A percentile compares a stretch with the other conserved stretches of the same genome.
Evolutionary conservation across 2,329 filamentous ascomycete species (phyloP).

Genomic region (Botrytis cinerea): DNA sequence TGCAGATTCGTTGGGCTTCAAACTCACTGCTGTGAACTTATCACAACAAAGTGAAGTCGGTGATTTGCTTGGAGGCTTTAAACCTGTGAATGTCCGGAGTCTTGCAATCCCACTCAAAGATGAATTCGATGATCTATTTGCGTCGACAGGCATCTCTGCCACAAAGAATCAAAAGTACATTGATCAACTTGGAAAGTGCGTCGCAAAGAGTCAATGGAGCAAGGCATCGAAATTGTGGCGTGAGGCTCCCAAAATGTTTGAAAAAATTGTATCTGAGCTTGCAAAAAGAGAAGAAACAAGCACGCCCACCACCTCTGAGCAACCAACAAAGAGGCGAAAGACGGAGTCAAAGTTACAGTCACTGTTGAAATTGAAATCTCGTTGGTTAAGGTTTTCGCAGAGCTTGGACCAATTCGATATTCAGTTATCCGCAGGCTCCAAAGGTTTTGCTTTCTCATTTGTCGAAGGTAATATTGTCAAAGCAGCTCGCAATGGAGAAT

Average conservation of each 20-base stretch:
- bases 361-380: constrained; percentile 56
- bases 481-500: constrained; percentile 93
- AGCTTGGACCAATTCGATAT: constrained; percentile 78
- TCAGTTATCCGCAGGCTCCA: constrained; percentile 71
- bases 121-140: constrained; percentile 88
- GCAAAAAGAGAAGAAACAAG: constrained; percentile 47
- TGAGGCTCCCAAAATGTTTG: constrained; percentile 85
- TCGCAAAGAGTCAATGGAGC: constrained; percentile 84
- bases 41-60: constrained; percentile 97
- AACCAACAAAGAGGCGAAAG: constrained; percentile 69
- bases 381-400: constrained; percentile 79
- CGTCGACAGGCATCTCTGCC: constrained; percentile 78
- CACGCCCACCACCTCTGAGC: constrained; percentile 51
- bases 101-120: constrained; percentile 89
- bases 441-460: constrained; percentile 90
- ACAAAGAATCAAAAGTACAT: constrained; percentile 88
- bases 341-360: constrained; percentile 67
- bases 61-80: constrained; percentile 95
- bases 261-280: constrained; percentile 63
- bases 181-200: constrained; percentile 74
- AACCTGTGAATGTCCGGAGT: constrained; percentile 87
- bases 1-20: constrained; percentile 79
- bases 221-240: constrained; percentile 83
- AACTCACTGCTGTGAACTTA: constrained; percentile 88
- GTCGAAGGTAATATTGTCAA: constrained; percentile 95